These are phyloP conservation scores for Sporothrix mexicana DNA, from an alignment of 2,329 filamentous ascomycete genomes.

Conservation along the genomic window DNA sequence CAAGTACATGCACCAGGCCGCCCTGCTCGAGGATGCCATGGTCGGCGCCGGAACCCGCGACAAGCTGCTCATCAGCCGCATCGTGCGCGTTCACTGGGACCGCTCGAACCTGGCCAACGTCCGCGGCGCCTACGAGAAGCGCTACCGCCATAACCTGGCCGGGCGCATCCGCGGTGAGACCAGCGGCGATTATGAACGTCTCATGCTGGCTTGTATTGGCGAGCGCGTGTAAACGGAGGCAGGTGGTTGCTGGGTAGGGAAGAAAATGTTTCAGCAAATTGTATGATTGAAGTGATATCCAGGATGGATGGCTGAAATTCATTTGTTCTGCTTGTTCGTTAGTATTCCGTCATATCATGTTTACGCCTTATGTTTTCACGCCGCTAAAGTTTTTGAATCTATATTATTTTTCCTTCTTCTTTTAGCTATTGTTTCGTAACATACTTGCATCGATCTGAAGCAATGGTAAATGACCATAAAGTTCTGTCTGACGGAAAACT, in stretches of 20 bases:
- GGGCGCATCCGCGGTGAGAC: conserved; percentile 80
- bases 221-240: conserved; percentile 48
- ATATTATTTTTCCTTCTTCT: not conserved
- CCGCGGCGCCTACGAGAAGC: conserved; percentile 75
- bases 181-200: conserved; percentile 77
- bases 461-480: too few species aligned
- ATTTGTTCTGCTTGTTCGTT: not conserved
- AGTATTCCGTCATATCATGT: not conserved
- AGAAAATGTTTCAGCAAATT: not conserved
- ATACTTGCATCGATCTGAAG: too few species aligned
- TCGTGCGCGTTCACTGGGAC: conserved; percentile 86
- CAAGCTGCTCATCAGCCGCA: conserved; percentile 73
- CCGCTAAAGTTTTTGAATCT: not conserved
- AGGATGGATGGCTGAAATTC: not conserved
- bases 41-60: conserved; percentile 87
- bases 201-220: conserved; percentile 74
- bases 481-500: too few species aligned
- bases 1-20: conserved; percentile 82
- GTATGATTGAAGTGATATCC: conserved; percentile 12
- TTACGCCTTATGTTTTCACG: conserved; percentile 13
- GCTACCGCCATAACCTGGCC: conserved; percentile 70
- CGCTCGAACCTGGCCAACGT: conserved; percentile 74
- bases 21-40: conserved; percentile 86
- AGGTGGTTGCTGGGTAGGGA: not conserved
- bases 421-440: not conserved